phyloP scores from a whole-genome alignment of 371 early-diverging fungal species.

The Mortierella sp. region DNA sequence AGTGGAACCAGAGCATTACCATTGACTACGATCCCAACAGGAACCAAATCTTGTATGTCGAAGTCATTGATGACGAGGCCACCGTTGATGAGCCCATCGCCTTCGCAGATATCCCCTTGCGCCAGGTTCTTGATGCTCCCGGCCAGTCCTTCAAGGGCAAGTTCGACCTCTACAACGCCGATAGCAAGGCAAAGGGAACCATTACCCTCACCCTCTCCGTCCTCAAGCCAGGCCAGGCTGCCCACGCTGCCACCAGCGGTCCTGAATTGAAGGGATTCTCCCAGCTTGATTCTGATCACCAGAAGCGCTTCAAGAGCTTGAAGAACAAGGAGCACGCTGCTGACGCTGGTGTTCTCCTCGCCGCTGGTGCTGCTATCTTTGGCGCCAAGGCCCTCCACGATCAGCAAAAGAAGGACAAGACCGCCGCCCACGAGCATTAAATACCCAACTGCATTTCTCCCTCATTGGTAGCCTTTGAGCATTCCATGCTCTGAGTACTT shows the following conservation, averaged over 20 bases:
- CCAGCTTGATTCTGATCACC: slow-evolving; percentile 59
- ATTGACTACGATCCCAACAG: slow-evolving; percentile 47
- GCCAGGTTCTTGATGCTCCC: slow-evolving; percentile 61
- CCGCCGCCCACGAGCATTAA: neutral
- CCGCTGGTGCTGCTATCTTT: slow-evolving; percentile 56
- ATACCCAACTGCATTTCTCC: neutral
- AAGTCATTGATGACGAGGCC: slow-evolving; percentile 66
- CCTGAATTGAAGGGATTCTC: slow-evolving; percentile 56
- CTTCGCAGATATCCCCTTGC: slow-evolving; percentile 68
- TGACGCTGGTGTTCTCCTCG: slow-evolving; percentile 59
- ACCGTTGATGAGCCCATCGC: slow-evolving; percentile 64
- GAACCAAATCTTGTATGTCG: slow-evolving; percentile 62
- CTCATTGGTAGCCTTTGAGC: neutral
- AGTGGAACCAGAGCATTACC: slow-evolving; percentile 66
- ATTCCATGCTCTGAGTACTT: neutral
- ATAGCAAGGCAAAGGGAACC: slow-evolving; percentile 63
- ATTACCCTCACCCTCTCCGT: slow-evolving; percentile 47
- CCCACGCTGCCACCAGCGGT: neutral
- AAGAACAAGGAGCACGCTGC: slow-evolving; percentile 59
- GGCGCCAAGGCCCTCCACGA: slow-evolving; percentile 3
- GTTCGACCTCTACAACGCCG: slow-evolving; percentile 60
- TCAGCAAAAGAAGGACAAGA: neutral
- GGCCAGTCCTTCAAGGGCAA: slow-evolving; percentile 57
- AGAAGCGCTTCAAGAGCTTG: slow-evolving; percentile 59
- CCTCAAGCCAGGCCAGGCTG: neutral